These are phyloP conservation scores for Boletellus ananas DNA, from an alignment of 768 basidiomycete species.

Conservation along the genomic window DNA sequence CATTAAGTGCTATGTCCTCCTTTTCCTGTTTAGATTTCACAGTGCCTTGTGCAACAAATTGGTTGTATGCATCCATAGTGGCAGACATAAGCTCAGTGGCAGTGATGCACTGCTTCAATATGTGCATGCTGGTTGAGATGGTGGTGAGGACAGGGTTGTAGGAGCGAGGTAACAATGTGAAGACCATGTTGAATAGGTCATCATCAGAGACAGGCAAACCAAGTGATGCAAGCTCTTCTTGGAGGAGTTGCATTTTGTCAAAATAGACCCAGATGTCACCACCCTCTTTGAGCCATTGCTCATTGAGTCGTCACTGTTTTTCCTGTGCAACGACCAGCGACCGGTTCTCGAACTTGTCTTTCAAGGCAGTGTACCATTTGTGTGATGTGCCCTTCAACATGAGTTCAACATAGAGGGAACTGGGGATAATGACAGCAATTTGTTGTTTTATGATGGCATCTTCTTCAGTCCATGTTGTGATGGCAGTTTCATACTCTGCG, in stretches of 20 bases:
- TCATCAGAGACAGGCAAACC: too few species aligned
- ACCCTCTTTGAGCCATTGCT: neutral
- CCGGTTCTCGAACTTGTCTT: too few species aligned
- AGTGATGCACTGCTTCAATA: neutral
- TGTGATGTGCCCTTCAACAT: neutral
- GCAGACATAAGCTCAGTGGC: neutral
- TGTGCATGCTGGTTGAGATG: neutral
- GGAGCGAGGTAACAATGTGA: conserved; percentile 30
- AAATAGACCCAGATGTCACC: neutral
- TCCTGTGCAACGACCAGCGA: too few species aligned
- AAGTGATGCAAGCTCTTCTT: too few species aligned
- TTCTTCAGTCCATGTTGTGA: too few species aligned
- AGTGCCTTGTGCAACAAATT: neutral
- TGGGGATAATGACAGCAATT: neutral
- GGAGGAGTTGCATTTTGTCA: neutral
- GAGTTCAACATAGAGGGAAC: neutral
- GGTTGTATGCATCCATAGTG: neutral
- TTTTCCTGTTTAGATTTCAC: too few species aligned
- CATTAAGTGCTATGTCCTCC: too few species aligned
- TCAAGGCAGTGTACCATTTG: too few species aligned
- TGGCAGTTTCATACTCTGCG: too few species aligned
- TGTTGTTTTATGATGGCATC: neutral
- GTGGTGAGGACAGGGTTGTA: conserved; percentile 32
- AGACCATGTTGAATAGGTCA: too few species aligned
- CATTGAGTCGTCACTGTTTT: neutral